These are phyloP conservation scores for Metschnikowia henanensis DNA, from an alignment of 805 yeast species.

Conservation along the genomic window DNA sequence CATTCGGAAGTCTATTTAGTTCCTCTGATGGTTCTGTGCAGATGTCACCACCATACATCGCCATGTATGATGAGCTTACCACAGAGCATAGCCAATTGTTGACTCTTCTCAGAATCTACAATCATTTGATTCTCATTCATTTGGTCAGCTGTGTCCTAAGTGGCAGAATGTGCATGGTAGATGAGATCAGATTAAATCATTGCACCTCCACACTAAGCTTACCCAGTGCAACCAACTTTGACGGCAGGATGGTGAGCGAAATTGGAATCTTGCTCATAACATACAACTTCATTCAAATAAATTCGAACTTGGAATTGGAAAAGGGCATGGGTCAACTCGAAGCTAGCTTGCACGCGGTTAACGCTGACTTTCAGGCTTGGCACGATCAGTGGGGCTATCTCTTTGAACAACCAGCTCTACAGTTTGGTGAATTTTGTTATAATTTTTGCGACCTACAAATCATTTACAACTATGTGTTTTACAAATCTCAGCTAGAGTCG, in stretches of 20 bases:
- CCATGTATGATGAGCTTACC: slow-evolving; percentile 17
- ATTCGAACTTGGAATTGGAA: slow-evolving; percentile 19
- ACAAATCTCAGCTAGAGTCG: slow-evolving; percentile 3
- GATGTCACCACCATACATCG: slow-evolving; percentile 8
- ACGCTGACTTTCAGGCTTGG: slow-evolving; percentile 59
- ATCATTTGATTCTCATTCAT: slow-evolving; percentile 68
- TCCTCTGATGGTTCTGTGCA: slow-evolving; percentile 4
- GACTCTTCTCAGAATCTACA: slow-evolving; percentile 65
- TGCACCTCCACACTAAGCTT: slow-evolving; percentile 58
- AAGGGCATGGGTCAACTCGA: slow-evolving; percentile 17
- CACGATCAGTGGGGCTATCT: slow-evolving; percentile 66
- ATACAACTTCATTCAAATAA: slow-evolving; percentile 54
- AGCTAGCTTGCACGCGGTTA: slow-evolving; percentile 33
- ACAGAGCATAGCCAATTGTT: slow-evolving; percentile 46
- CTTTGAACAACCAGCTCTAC: slow-evolving; percentile 68
- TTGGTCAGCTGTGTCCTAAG: slow-evolving; percentile 62
- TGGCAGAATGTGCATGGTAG: slow-evolving; percentile 64
- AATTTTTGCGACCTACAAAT: slow-evolving; percentile 59
- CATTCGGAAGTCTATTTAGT: slow-evolving; percentile 36
- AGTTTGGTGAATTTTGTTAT: slow-evolving; percentile 71
- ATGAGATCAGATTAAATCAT: slow-evolving; percentile 56
- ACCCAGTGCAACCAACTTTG: slow-evolving; percentile 69
- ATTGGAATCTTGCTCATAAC: slow-evolving; percentile 58
- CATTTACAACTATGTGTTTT: slow-evolving; percentile 37
- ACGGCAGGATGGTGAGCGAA: slow-evolving; percentile 81